phyloP scores from a whole-genome alignment of 495 filamentous ascomycete genomes.

The Tuber indicum region DNA sequence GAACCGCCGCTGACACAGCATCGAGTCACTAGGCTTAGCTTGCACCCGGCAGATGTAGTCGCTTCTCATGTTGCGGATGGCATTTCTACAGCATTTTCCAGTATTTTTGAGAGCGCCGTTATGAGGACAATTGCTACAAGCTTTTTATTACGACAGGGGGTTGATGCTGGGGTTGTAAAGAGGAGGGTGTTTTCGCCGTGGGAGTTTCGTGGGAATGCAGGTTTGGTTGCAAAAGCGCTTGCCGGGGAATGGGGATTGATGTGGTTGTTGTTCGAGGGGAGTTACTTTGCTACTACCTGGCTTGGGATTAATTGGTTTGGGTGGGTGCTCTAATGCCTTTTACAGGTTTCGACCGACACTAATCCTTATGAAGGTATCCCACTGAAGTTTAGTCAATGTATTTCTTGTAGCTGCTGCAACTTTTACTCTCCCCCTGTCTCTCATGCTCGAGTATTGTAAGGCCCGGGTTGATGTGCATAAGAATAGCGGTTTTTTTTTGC shows the following conservation, averaged over 20 bases:
- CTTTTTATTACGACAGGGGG: slow-evolving; percentile 24
- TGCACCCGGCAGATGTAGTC: slow-evolving; percentile 35
- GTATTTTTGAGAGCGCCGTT: slow-evolving; percentile 33
- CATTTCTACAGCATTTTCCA: slow-evolving; percentile 32
- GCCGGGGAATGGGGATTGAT: slow-evolving; percentile 38
- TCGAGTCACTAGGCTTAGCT: slow-evolving; percentile 32
- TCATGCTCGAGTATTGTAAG: neutral
- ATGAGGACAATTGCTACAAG: slow-evolving; percentile 34
- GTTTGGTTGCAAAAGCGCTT: slow-evolving; percentile 29
- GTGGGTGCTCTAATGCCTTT: slow-evolving; percentile 8
- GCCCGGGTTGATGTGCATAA: neutral
- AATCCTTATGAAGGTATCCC: neutral
- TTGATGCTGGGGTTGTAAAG: slow-evolving; percentile 8
- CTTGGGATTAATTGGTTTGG: slow-evolving; percentile 38
- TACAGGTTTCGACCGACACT: neutral
- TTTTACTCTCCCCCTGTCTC: neutral
- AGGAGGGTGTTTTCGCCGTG: slow-evolving; percentile 25
- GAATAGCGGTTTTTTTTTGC: neutral
- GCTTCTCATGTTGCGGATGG: slow-evolving; percentile 38
- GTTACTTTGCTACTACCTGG: slow-evolving; percentile 30
- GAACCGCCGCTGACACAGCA: slow-evolving; percentile 24
- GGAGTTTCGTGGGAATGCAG: slow-evolving; percentile 24
- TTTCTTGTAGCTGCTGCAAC: neutral
- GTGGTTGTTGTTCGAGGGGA: slow-evolving; percentile 37
- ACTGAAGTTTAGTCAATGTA: neutral